Evolutionary conservation across 805 yeast species (phyloP).

Genomic region (Candida xiaguanensis): DNA sequence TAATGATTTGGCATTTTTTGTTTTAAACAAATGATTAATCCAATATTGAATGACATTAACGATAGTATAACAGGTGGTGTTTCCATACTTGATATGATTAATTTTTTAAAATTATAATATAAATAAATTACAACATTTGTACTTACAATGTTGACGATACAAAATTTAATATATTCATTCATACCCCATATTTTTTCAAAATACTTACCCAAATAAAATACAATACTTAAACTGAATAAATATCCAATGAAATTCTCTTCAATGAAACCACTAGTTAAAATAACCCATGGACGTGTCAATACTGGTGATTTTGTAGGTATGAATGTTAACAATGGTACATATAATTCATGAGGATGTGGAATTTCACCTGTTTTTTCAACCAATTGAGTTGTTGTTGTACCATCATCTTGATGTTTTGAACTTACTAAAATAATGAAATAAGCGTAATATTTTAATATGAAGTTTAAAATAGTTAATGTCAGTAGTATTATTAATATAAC

Average conservation of each 20-base stretch:
- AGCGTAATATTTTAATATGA: constrained; percentile 33
- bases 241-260: constrained; percentile 43
- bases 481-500: constrained; percentile 30
- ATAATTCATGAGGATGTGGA: constrained; percentile 44
- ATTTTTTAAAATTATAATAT: constrained; percentile 17
- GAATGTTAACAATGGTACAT: constrained; percentile 48
- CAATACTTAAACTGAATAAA: constrained; percentile 30
- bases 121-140: constrained; percentile 34
- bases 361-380: constrained; percentile 32
- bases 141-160: constrained; percentile 30
- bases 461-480: constrained; percentile 29
- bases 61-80: constrained; percentile 49
- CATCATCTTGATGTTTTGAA: constrained; percentile 16
- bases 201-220: constrained; percentile 56
- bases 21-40: constrained; percentile 60
- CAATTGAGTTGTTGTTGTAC: constrained; percentile 10
- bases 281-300: constrained; percentile 46
- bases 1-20: constrained; percentile 64
- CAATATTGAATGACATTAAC: constrained; percentile 52
- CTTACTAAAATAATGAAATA: constrained; percentile 33
- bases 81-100: constrained; percentile 12
- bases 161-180: constrained; percentile 47
- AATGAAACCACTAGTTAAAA: constrained; percentile 44
- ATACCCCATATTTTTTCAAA: constrained; percentile 66
- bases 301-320: constrained; percentile 43